These are phyloP conservation scores for Aspergillus terreus DNA, from an alignment of 2,329 filamentous ascomycete species.

Conservation along the genomic window DNA sequence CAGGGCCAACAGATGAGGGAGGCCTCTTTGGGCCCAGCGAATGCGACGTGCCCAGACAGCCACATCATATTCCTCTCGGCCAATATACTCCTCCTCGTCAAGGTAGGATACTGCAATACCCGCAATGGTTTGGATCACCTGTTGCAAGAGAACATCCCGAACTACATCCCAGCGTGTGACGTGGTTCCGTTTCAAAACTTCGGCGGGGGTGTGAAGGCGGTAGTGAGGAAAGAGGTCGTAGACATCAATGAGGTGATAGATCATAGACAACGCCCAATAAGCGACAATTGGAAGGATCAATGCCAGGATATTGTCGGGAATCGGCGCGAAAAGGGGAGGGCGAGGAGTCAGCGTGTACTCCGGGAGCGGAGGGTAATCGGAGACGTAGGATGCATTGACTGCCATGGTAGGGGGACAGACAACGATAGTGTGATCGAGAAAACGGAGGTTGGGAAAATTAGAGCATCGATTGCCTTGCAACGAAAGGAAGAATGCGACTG, in stretches of 20 bases:
- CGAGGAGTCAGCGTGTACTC: constrained; percentile 70
- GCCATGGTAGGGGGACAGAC: constrained; percentile 24
- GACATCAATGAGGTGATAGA: constrained; percentile 85
- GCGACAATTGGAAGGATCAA: constrained; percentile 72
- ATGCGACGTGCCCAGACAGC: constrained; percentile 85
- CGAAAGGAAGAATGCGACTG: too few species aligned
- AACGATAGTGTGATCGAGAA: constrained; percentile 3
- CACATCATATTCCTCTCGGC: constrained; percentile 79
- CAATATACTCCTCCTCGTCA: constrained; percentile 69
- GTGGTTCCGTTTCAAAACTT: constrained; percentile 82
- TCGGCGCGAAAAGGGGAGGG: constrained; percentile 68
- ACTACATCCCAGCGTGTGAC: constrained; percentile 81
- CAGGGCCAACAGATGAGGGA: constrained; percentile 67
- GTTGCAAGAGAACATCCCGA: constrained; percentile 87
- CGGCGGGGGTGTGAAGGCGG: constrained; percentile 89
- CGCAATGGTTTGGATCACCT: constrained; percentile 78
- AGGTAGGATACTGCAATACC: constrained; percentile 65
- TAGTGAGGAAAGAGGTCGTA: constrained; percentile 86
- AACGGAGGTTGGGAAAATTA: not conserved
- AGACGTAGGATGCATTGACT: constrained; percentile 30
- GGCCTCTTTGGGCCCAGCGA: constrained; percentile 70
- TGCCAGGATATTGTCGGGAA: constrained; percentile 77
- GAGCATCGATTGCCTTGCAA: not conserved
- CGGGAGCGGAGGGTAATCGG: constrained; percentile 77
- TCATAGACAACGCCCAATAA: constrained; percentile 82